Evolutionary conservation across 2,329 filamentous ascomycete species (phyloP), one percentile per base, ranked within the genome.

Genomic region (Scytalidium lignicola): DNA sequence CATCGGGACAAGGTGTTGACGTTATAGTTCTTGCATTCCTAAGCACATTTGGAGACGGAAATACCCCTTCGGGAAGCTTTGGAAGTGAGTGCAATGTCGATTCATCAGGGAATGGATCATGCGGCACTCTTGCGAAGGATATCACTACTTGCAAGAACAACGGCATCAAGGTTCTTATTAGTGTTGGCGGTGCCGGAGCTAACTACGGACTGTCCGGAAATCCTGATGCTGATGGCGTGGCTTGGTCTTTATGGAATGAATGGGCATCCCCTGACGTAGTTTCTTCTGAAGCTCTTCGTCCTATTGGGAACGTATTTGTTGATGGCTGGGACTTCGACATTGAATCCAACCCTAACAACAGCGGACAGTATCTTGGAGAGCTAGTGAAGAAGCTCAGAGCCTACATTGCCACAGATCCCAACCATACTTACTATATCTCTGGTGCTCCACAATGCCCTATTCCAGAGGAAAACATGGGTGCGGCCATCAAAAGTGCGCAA

Each of bases 401-500:
- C 29, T 42, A 39, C 37, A 50, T 51, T 32, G 39, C 18, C 2
- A 41, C 28, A 12, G 46, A 17, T 15, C 43, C 17, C 15, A 29
- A 49, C 5, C n/a, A 29, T 17, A 37, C 32, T 37, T 64, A 64
- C 48, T 50, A 61, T 41, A 64, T 66, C 37, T 56, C 62, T 28
- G 64, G 61, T 41, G 58, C 64, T 43, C 64, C 64, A 19, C 62
- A 65, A 52, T 65, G 64, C 43, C 51, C 51, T 4, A 45, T 63
- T 15, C 57, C 58, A 2, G 62, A 65, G 29, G 41, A 44, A 17
- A 61, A 64, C 45, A 64, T 65, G 62, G 60, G 53, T 23, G 22
- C 29, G 9, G 59, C 58, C 45, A 65, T 66, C 39, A 41, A 42
- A 2, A 48, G 39, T 13, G 56, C 55, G 2, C 12, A 58, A 22